Percentiles rank a stretch among this genome's conserved stretches.
These are phyloP conservation scores for Casuarina equisetifolia DNA, from an alignment of 306 rosid species.

Conservation along the genomic window DNA sequence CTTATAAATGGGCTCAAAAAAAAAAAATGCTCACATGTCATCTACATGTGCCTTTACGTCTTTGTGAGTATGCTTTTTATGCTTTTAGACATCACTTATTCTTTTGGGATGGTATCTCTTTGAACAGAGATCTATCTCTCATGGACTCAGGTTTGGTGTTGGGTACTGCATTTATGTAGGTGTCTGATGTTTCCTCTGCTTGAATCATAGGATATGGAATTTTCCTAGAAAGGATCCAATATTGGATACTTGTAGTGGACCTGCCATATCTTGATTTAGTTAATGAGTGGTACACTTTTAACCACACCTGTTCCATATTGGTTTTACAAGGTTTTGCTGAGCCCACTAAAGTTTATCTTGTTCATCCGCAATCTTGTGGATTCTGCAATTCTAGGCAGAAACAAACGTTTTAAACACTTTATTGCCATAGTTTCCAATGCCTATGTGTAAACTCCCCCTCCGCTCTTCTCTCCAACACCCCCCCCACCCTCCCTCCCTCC, in stretches of 20 bases:
- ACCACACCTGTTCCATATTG: neutral
- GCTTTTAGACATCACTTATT: neutral
- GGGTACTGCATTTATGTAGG: neutral
- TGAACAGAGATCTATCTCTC: neutral
- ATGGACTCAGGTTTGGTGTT: neutral
- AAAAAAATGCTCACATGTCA: neutral
- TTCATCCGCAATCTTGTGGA: neutral
- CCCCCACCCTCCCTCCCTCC: too few species aligned
- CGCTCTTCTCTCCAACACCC: too few species aligned
- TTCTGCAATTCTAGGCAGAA: neutral
- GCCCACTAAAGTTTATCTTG: neutral
- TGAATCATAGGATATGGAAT: neutral
- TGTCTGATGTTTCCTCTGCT: neutral
- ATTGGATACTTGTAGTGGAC: slow-evolving; percentile 4
- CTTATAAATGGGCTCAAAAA: neutral
- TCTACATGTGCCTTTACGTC: neutral
- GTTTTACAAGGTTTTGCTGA: neutral
- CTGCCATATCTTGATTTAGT: neutral
- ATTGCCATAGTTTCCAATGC: too few species aligned
- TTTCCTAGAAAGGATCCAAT: neutral
- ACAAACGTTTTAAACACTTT: neutral
- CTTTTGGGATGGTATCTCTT: neutral
- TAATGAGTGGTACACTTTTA: neutral
- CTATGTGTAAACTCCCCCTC: too few species aligned
- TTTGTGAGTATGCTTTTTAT: neutral